These are phyloP conservation scores for Chlamydomonas schloesseri DNA, from an alignment of 139 green algal species.

Conservation along the genomic window DNA sequence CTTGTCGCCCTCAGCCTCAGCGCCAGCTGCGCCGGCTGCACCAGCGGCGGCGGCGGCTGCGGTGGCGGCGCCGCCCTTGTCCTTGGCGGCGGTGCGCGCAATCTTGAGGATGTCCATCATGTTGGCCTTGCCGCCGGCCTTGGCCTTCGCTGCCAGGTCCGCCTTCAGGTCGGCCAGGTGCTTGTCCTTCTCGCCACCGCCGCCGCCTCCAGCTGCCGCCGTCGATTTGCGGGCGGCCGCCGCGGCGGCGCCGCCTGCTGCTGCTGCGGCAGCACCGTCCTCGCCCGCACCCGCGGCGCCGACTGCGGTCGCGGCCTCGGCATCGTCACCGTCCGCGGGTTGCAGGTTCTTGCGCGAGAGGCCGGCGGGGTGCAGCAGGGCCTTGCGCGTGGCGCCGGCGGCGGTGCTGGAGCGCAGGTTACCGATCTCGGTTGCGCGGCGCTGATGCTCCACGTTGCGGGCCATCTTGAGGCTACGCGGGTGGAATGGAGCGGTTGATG, in stretches of 20 bases:
- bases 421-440: no score
- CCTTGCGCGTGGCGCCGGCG: background rate
- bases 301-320: no score
- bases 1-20: background rate
- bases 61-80: background rate
- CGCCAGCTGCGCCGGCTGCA: no score
- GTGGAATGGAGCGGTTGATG: no score
- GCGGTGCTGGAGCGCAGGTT: background rate
- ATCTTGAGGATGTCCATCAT: background rate
- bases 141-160: no score
- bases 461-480: background rate
- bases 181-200: background rate
- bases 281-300: no score
- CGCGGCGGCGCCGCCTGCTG: background rate
- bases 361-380: no score
- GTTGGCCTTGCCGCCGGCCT: background rate
- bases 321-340: no score
- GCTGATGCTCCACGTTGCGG: background rate
- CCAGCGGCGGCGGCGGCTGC: no score
- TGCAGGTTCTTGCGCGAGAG: no score
- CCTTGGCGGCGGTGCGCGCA: background rate
- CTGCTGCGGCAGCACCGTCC: no score
- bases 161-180: no score
- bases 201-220: background rate
- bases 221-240: background rate